Evolutionary conservation across 768 basidiomycete species (phyloP).

Genomic region (Butyriboletus loyo): DNA sequence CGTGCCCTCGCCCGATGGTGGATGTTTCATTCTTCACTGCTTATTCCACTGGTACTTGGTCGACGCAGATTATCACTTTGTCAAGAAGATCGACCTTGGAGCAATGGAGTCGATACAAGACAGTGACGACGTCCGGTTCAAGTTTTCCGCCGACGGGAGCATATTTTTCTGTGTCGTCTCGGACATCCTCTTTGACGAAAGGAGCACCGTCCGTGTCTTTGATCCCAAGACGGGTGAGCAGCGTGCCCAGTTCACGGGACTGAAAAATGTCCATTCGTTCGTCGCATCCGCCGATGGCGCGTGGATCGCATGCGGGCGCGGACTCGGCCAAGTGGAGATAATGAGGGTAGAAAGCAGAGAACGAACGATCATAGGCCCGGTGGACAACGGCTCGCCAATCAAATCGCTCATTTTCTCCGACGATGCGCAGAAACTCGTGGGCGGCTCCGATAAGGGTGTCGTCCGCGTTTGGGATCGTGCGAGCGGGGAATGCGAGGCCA

Average conservation of each 20-base stretch:
- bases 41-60: background rate
- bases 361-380: background rate
- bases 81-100: constrained; percentile 12
- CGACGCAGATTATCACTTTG: background rate
- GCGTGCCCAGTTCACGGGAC: background rate
- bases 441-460: constrained; percentile 13
- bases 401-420: constrained; percentile 15
- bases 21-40: constrained; percentile 1
- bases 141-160: constrained; percentile 9
- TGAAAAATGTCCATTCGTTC: background rate
- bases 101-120: background rate
- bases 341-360: background rate
- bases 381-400: background rate
- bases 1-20: constrained; percentile 2
- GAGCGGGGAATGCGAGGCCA: constrained; percentile 12
- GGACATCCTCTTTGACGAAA: background rate
- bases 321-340: background rate
- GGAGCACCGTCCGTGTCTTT: background rate
- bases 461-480: constrained; percentile 21
- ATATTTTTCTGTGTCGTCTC: background rate
- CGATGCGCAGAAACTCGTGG: constrained; percentile 12
- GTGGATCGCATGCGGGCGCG: constrained; percentile 4
- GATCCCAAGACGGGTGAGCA: background rate
- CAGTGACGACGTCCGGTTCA: background rate
- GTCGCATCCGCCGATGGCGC: background rate